These are phyloP conservation scores for Lathyrus oleraceus DNA, from an alignment of 306 rosid genomes.

Conservation along the genomic window DNA sequence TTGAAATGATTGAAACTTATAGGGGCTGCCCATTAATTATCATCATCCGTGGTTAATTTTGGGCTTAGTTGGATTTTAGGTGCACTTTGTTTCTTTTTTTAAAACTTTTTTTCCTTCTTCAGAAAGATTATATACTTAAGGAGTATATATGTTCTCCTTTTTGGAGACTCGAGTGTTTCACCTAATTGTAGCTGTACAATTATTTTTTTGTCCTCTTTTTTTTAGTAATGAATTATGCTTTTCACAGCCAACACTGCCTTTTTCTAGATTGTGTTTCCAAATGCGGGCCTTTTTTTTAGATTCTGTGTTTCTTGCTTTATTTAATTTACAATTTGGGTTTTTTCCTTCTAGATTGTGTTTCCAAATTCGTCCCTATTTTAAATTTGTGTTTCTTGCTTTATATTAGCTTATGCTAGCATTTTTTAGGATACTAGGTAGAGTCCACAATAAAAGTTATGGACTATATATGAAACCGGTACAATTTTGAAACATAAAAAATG, in stretches of 20 bases:
- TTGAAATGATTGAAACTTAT: constrained; percentile 43
- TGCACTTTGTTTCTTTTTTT: constrained; percentile 23
- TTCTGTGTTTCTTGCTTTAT: not conserved
- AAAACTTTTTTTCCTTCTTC: not conserved
- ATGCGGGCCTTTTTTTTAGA: not conserved
- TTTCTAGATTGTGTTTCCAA: too few species aligned
- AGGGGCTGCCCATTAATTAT: constrained; percentile 19
- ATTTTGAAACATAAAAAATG: too few species aligned
- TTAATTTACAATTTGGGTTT: too few species aligned
- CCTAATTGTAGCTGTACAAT: constrained; percentile 41
- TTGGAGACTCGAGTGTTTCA: constrained; percentile 36
- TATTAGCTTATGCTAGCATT: too few species aligned
- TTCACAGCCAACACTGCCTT: not conserved
- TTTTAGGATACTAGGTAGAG: too few species aligned
- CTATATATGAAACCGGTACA: too few species aligned
- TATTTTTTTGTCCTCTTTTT: constrained; percentile 17
- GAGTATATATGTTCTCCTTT: constrained; percentile 34
- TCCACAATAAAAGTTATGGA: too few species aligned
- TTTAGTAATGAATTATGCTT: constrained; percentile 32
- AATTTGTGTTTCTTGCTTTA: too few species aligned
- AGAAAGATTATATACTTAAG: constrained; percentile 13
- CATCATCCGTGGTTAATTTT: constrained; percentile 38
- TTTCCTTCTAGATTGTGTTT: too few species aligned
- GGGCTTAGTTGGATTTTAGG: constrained; percentile 41
- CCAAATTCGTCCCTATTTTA: too few species aligned